Evolutionary conservation across 805 yeast species (phyloP).

Genomic region (Wickerhamomyces sydowiorum): DNA sequence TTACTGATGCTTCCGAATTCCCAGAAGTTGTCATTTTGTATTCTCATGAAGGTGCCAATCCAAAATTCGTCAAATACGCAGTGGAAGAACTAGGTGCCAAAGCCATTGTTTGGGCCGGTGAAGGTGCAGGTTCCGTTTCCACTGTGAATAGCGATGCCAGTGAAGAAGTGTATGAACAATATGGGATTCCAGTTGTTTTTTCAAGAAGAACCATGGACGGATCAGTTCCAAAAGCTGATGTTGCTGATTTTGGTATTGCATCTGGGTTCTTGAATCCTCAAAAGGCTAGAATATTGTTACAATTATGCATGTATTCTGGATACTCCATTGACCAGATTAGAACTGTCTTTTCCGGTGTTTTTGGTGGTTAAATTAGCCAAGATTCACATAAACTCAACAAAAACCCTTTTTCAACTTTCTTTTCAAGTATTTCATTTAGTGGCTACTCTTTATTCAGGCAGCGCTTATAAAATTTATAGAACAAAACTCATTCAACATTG

Average conservation of each 20-base stretch:
- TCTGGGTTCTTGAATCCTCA: constrained; percentile 63
- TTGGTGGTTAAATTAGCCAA: constrained; percentile 25
- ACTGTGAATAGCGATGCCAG: constrained; percentile 40
- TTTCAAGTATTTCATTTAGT: no score
- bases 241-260: constrained; percentile 40
- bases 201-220: constrained; percentile 66
- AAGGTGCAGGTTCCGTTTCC: constrained; percentile 59
- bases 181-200: constrained; percentile 47
- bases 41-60: constrained; percentile 53
- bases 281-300: constrained; percentile 53
- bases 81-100: constrained; percentile 36
- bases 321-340: constrained; percentile 28
- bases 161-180: constrained; percentile 27
- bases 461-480: no score
- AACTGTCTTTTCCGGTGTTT: constrained; percentile 32
- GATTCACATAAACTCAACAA: no score
- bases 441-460: no score
- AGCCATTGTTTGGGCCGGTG: constrained; percentile 59
- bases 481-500: no score
- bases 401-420: no score
- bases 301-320: constrained; percentile 40
- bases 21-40: constrained; percentile 49
- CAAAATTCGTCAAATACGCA: constrained; percentile 39
- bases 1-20: constrained; percentile 16
- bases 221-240: constrained; percentile 49